These are phyloP conservation scores for Dichotomocladium elegans DNA, from an alignment of 371 early-diverging fungal genomes.

Conservation along the genomic window DNA sequence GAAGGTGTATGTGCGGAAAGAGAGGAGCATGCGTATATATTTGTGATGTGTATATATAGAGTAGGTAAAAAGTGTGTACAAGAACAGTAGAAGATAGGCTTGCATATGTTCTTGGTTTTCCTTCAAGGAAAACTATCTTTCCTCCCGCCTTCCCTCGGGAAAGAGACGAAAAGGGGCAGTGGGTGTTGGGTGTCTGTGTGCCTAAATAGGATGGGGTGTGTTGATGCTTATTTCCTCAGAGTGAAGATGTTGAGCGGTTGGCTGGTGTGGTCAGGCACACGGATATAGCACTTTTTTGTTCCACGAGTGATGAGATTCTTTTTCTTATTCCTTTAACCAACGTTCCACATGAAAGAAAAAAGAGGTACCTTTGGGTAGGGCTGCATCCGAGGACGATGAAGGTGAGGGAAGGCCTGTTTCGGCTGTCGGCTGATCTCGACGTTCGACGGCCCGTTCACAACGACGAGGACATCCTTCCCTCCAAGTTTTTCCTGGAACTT, in stretches of 20 bases:
- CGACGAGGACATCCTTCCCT: constrained; percentile 22
- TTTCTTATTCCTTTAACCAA: not conserved
- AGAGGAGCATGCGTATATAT: too few species aligned
- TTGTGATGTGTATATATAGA: too few species aligned
- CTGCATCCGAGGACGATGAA: not conserved
- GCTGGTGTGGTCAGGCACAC: constrained; percentile 26
- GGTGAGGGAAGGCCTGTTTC: too few species aligned
- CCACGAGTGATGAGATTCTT: not conserved
- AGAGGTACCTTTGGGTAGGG: not conserved
- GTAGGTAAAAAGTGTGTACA: too few species aligned
- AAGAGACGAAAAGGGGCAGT: not conserved
- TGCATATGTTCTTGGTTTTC: not conserved
- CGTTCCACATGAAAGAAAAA: not conserved
- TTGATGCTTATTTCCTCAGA: constrained; percentile 2
- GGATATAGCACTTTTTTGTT: constrained; percentile 26
- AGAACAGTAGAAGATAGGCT: not conserved
- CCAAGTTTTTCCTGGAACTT: constrained; percentile 23
- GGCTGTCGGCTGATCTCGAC: constrained; percentile 26
- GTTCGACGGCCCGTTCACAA: constrained; percentile 38
- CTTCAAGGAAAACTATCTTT: not conserved
- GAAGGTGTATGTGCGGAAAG: too few species aligned
- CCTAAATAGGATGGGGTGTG: not conserved
- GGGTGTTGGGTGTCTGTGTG: not conserved
- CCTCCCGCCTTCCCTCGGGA: not conserved
- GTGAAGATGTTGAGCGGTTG: constrained; percentile 24